phyloP scores from a whole-genome alignment of 23 red algal genomes.

The Gracilaria domingensis region DNA sequence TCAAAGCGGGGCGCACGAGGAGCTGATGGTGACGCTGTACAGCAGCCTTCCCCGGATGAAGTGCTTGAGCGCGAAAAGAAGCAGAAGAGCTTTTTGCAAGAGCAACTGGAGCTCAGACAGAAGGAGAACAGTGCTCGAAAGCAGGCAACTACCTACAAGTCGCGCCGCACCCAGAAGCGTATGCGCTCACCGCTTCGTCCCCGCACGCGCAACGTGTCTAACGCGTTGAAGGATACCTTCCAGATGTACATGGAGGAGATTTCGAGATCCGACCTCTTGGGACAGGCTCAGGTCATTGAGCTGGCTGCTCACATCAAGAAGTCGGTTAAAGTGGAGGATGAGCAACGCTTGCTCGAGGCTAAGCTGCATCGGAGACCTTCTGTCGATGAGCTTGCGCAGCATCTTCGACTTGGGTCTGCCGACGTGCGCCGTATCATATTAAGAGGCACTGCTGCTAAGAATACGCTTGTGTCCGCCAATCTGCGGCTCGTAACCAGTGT shows the following conservation, averaged over 20 bases:
- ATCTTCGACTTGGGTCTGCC: constrained; percentile 10
- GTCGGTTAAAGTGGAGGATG: constrained; percentile 39
- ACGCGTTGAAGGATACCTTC: constrained; percentile 66
- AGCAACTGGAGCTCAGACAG: background rate
- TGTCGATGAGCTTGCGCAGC: constrained; percentile 71
- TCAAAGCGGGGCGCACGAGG: no score
- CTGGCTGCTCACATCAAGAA: constrained; percentile 66
- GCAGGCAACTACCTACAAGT: background rate
- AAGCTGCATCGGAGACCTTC: constrained; percentile 54
- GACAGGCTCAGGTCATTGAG: constrained; percentile 52
- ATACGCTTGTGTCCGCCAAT: constrained; percentile 84
- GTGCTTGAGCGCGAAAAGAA: no score
- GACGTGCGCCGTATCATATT: constrained; percentile 49
- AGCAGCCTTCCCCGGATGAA: no score
- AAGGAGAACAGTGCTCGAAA: background rate
- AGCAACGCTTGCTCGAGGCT: constrained; percentile 26
- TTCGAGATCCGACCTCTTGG: constrained; percentile 49
- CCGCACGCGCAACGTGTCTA: background rate
- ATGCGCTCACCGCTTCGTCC: background rate
- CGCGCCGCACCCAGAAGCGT: constrained; percentile 15
- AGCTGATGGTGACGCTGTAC: no score
- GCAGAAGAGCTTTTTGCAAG: background rate
- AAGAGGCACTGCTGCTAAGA: constrained; percentile 74
- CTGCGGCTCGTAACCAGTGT: constrained; percentile 82
- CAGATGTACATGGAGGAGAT: constrained; percentile 85